Conservation (phyloP, 2,329 filamentous ascomycete species). For the Diaporthe sp. region DNA sequence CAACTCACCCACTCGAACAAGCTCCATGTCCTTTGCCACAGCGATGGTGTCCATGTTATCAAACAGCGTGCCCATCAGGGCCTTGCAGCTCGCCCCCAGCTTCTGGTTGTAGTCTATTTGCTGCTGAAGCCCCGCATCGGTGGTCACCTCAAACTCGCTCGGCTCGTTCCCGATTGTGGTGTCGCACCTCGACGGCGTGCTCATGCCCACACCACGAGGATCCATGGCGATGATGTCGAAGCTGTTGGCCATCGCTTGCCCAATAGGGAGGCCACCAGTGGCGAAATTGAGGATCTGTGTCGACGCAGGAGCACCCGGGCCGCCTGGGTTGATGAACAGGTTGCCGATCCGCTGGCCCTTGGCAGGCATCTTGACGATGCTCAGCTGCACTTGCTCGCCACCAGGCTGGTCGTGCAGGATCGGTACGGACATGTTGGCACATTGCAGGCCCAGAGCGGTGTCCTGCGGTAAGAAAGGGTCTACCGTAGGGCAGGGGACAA, state of each 20-base stretch:
- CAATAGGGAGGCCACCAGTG: background rate
- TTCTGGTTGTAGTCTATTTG: conserved; percentile 56
- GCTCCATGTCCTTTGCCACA: conserved; percentile 53
- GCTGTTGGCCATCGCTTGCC: conserved; percentile 43
- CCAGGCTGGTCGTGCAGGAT: conserved; percentile 27
- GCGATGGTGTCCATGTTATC: conserved; percentile 59
- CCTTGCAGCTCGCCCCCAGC: conserved; percentile 56
- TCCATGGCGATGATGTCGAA: conserved; percentile 61
- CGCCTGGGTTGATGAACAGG: conserved; percentile 59
- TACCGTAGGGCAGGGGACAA: conserved; percentile 7
- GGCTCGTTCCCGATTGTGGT: conserved; percentile 53
- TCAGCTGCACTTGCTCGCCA: conserved; percentile 28
- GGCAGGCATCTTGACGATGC: conserved; percentile 29
- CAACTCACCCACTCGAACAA: conserved; percentile 38
- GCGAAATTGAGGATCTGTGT: conserved; percentile 43
- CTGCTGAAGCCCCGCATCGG: conserved; percentile 52
- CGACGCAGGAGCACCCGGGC: conserved; percentile 53
- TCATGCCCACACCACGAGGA: conserved; percentile 58
- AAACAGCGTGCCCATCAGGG: conserved; percentile 55
- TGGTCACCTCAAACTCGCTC: conserved; percentile 54
- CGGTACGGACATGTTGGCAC: conserved; percentile 21
- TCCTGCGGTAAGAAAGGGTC: conserved; percentile 26
- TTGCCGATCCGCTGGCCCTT: conserved; percentile 47
- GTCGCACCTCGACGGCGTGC: conserved; percentile 57
- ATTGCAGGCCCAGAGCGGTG: conserved; percentile 3